Evolutionary conservation across 208 protist genomes (phyloP), one percentile per base, ranked within the genome.

Genomic region (Wallacemonas collosoma): DNA sequence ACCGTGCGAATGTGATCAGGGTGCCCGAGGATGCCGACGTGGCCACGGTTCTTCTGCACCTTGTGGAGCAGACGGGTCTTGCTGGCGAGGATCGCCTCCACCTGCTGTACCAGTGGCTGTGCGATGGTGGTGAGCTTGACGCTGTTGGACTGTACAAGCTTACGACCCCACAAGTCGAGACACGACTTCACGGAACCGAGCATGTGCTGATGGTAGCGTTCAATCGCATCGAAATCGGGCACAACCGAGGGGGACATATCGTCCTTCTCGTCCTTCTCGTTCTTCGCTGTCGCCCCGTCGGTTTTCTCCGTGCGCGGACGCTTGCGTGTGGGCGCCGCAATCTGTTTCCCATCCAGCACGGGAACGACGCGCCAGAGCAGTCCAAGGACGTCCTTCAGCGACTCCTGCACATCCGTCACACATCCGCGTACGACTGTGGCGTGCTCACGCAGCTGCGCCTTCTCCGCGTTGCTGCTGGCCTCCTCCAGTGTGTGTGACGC

Each of bases 21-120:
- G 71, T 94, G 89, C 3, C 72, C 91, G n/a, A 93, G 64, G 45
- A 94, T 92, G 36, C 41, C 9, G 5, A 88, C 53, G 80, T 94
- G 91, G 2, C 83, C 70, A 15, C 86, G 72, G 69, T 94, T 94
- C 70, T 89, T 86, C 75, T 94, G 88, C 48, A 92, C 85, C 53
- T 87, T 90, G 5, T 63, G 48, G 47, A 83, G 82, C 44, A 96
- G 76, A 3, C 87, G 86, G 15, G 83, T 76, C 54, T 64, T 71
- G 26, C 85, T 84, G 15, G 80, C 75, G 45, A 93, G 68, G n/a
- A 96, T 85, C 9, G 83, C 80, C 9, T 82, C 78, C 43, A 96
- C 93, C 70, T 96, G 91, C 64, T 86, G 71, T n/a, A 83, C 70
- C 39, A 96, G 75, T 12, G 87, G 85, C 80, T 96, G 91, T 14